These are phyloP conservation scores for Blastocystis sp. DNA, from an alignment of 352 stramenopile genomes.

Conservation along the genomic window DNA sequence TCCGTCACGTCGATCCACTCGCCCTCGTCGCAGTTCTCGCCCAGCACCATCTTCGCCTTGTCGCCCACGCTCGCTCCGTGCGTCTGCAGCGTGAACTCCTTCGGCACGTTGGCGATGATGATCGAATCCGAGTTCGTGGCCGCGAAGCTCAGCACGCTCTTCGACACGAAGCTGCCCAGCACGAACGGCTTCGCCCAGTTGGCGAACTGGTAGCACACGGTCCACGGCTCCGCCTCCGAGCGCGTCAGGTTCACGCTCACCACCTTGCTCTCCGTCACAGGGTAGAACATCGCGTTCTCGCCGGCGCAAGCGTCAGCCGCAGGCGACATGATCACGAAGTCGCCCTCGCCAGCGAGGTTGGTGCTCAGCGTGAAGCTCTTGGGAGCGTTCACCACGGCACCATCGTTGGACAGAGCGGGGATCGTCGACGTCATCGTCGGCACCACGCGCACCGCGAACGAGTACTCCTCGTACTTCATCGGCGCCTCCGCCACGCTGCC, in stretches of 20 bases:
- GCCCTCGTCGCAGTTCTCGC: conserved; percentile 52
- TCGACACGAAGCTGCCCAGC: conserved; percentile 20
- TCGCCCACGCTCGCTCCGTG: not conserved
- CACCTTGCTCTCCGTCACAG: conserved; percentile 17
- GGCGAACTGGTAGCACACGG: conserved; percentile 57
- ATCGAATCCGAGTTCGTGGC: not conserved
- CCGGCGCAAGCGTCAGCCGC: not conserved
- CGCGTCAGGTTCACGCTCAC: conserved; percentile 3
- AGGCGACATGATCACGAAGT: not conserved
- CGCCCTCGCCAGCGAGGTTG: conserved; percentile 8
- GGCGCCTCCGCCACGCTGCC: not conserved
- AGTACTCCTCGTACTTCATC: conserved; percentile 54
- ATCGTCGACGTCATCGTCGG: not conserved
- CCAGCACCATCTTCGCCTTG: conserved; percentile 63
- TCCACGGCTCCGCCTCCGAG: not conserved
- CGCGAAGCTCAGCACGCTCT: conserved; percentile 14
- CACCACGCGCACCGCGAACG: conserved; percentile 24
- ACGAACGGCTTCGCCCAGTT: not conserved
- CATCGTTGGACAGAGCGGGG: not conserved
- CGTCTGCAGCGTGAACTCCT: not conserved
- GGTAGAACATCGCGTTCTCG: not conserved
- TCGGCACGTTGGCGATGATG: conserved; percentile 49
- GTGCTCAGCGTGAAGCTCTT: conserved; percentile 36
- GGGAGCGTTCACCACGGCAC: conserved; percentile 10
- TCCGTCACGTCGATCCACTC: conserved; percentile 27